Conservation (phyloP, 2,329 filamentous ascomycete genomes). For the Thielaviopsis populi region DNA sequence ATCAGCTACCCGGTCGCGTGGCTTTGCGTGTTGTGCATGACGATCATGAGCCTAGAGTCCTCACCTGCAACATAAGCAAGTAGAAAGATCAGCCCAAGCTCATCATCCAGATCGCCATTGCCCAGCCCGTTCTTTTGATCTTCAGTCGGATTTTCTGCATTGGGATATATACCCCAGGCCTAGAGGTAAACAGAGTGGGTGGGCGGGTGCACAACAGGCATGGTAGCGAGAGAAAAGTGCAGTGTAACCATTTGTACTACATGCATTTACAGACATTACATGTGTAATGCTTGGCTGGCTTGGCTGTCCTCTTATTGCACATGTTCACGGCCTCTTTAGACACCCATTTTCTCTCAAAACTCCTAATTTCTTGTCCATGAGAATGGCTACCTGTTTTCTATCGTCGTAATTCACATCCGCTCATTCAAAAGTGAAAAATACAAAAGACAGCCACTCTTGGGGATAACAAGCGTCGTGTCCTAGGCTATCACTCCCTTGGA, state of each 20-base stretch:
- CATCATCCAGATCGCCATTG: not conserved
- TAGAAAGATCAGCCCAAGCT: not conserved
- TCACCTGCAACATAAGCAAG: not conserved
- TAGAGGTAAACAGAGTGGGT: not conserved
- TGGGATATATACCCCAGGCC: not conserved
- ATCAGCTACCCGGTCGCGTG: not conserved
- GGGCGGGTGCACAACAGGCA: constrained; percentile 4
- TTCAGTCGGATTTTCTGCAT: not conserved
- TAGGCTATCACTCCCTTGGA: not conserved
- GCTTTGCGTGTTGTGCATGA: not conserved
- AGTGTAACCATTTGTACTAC: constrained; percentile 3
- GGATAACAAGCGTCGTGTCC: not conserved
- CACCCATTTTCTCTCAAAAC: not conserved
- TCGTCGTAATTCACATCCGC: not conserved
- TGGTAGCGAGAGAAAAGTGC: not conserved
- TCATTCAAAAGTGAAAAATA: not conserved
- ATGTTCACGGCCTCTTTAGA: not conserved
- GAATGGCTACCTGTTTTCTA: not conserved
- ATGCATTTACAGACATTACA: not conserved
- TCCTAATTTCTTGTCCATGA: not conserved
- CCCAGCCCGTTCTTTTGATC: not conserved
- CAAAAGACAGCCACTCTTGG: not conserved
- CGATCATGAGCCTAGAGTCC: not conserved
- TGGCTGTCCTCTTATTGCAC: not conserved
- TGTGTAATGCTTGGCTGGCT: not conserved